Evolutionary conservation across 495 filamentous ascomycete species (phyloP).

Genomic region (Podospora bellae-mahoneyi): DNA sequence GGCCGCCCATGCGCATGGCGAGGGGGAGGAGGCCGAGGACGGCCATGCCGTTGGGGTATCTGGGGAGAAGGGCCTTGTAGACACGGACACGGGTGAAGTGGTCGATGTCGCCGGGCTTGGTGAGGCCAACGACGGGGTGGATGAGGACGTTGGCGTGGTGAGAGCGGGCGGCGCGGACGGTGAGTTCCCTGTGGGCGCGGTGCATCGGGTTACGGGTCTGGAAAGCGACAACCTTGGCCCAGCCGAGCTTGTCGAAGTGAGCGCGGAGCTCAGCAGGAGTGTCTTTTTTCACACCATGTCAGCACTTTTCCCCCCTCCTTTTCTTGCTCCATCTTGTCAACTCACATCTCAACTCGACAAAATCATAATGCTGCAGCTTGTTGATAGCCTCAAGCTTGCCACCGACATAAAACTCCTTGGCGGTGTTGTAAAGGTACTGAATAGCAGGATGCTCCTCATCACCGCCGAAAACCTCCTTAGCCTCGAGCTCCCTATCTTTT

Average conservation of each 20-base stretch:
- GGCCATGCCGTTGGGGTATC: conserved; percentile 99
- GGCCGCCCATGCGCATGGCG: conserved; percentile 98
- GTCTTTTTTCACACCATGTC: conserved; percentile 55
- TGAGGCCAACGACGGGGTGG: conserved; percentile 96
- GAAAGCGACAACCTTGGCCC: conserved; percentile 95
- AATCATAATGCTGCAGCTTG: conserved; percentile 96
- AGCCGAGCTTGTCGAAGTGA: conserved; percentile 99
- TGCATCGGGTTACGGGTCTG: conserved; percentile 99
- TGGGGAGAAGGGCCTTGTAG: conserved; percentile 92
- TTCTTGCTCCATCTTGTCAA: background rate
- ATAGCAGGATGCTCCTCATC: conserved; percentile 91
- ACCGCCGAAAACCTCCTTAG: conserved; percentile 90
- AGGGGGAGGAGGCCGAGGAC: conserved; percentile 92
- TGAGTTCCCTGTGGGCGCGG: conserved; percentile 94
- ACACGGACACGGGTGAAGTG: conserved; percentile 99
- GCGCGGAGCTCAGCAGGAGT: conserved; percentile 90
- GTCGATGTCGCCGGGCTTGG: conserved; percentile 98
- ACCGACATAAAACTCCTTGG: conserved; percentile 86
- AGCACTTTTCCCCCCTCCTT: background rate
- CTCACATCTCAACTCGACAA: conserved; percentile 87
- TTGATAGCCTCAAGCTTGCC: conserved; percentile 94
- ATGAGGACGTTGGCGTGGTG: conserved; percentile 98
- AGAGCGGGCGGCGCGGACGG: conserved; percentile 89
- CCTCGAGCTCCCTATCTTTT: conserved; percentile 68
- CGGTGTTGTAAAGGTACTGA: conserved; percentile 75